These are phyloP conservation scores for Ogataea ramenticola DNA, from an alignment of 805 yeast species.

Conservation along the genomic window DNA sequence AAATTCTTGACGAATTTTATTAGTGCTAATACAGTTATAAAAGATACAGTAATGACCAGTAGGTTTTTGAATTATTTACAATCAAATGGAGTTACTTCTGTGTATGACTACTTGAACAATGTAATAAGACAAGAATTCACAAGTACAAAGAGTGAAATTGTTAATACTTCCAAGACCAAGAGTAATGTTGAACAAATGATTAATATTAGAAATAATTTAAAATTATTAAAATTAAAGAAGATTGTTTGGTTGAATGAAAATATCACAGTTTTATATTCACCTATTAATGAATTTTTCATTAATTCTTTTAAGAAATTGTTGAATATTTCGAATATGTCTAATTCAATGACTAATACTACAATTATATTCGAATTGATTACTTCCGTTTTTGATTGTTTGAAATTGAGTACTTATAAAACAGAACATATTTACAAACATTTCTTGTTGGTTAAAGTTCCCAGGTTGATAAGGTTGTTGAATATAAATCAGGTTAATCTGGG, in stretches of 20 bases:
- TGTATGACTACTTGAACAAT: constrained; percentile 11
- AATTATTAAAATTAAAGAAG: constrained; percentile 19
- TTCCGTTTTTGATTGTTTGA: constrained; percentile 20
- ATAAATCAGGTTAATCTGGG: constrained; percentile 23
- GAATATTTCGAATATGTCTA: constrained; percentile 22
- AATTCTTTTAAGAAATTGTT: constrained; percentile 20
- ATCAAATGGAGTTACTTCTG: constrained; percentile 6
- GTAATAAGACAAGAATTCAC: constrained; percentile 10
- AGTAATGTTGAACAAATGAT: constrained; percentile 4
- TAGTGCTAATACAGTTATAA: neutral
- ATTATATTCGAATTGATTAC: constrained; percentile 21
- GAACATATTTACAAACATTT: constrained; percentile 19
- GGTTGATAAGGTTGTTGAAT: constrained; percentile 17
- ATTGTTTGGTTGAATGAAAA: constrained; percentile 26
- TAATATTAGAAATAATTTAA: constrained; percentile 11
- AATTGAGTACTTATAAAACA: constrained; percentile 13
- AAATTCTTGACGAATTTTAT: neutral
- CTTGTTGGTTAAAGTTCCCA: constrained; percentile 20
- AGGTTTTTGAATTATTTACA: constrained; percentile 10
- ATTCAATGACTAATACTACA: constrained; percentile 22
- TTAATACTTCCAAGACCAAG: constrained; percentile 11
- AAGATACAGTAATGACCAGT: too few relatives aligned
- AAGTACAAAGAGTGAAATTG: too few relatives aligned
- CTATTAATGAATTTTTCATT: constrained; percentile 17
- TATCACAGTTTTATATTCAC: constrained; percentile 16